These are phyloP conservation scores for Escovopsis sp. DNA, from an alignment of 2,329 filamentous ascomycete genomes.

Conservation along the genomic window DNA sequence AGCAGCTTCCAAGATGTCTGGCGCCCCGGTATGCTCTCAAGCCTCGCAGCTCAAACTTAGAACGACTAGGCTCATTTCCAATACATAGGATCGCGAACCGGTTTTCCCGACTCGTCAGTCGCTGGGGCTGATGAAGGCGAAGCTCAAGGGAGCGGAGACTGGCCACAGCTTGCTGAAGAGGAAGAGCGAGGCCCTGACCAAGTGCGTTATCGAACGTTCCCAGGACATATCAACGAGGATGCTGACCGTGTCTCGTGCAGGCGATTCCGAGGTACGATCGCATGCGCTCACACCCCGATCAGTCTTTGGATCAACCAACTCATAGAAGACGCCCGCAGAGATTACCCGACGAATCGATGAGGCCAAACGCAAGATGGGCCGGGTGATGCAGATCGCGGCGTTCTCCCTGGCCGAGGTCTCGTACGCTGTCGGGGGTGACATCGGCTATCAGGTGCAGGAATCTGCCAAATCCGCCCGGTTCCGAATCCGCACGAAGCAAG, in stretches of 20 bases:
- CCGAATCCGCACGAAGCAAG: slow-evolving; percentile 85
- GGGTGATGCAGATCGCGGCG: slow-evolving; percentile 97
- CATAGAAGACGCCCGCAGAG: slow-evolving; percentile 37
- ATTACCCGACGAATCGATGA: slow-evolving; percentile 96
- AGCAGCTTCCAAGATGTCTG: slow-evolving; percentile 14
- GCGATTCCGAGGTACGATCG: slow-evolving; percentile 63
- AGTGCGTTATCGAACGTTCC: slow-evolving; percentile 40
- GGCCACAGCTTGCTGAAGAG: slow-evolving; percentile 92
- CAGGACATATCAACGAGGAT: slow-evolving; percentile 1
- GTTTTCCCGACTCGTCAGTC: slow-evolving; percentile 98
- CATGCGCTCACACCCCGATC: background rate
- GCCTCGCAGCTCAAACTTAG: background rate
- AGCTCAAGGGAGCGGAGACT: slow-evolving; percentile 84
- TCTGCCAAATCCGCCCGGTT: slow-evolving; percentile 88
- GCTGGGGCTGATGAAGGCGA: slow-evolving; percentile 91
- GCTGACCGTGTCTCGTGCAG: slow-evolving; percentile 27
- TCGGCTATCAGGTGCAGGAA: slow-evolving; percentile 94
- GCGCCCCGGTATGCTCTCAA: slow-evolving; percentile 14
- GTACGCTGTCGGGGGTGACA: slow-evolving; percentile 89
- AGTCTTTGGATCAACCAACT: background rate
- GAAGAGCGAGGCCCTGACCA: slow-evolving; percentile 95
- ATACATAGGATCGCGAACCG: slow-evolving; percentile 67
- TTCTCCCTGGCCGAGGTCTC: slow-evolving; percentile 96
- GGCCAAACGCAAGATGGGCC: slow-evolving; percentile 97
- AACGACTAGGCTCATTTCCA: slow-evolving; percentile 6